Evolutionary conservation across 768 basidiomycete genomes (phyloP).

Genomic region (Pleurotus giganteus): DNA sequence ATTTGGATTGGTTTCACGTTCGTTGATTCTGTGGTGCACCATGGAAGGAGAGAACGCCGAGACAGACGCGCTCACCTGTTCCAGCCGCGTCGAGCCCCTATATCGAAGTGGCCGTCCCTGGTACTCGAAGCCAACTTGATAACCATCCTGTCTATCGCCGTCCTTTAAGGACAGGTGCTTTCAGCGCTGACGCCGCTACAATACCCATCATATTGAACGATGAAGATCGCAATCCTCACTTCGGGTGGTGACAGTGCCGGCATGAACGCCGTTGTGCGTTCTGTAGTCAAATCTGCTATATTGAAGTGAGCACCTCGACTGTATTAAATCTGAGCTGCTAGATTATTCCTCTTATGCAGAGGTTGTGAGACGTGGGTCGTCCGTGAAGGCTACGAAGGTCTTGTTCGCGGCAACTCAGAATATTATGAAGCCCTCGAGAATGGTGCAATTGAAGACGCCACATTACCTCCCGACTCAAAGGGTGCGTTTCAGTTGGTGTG

Average conservation of each 20-base stretch:
- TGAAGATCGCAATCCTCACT: conserved; percentile 94
- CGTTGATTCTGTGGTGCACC: conserved; percentile 76
- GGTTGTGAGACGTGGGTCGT: conserved; percentile 96
- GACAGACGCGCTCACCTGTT: conserved; percentile 13
- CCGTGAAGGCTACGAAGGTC: conserved; percentile 97
- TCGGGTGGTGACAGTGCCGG: conserved; percentile 98
- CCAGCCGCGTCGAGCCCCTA: neutral
- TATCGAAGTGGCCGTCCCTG: neutral
- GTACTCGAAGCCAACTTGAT: neutral
- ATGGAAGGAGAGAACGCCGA: conserved; percentile 29
- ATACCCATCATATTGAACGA: conserved; percentile 22
- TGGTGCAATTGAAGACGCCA: conserved; percentile 19
- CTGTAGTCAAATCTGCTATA: conserved; percentile 91
- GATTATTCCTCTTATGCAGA: conserved; percentile 39
- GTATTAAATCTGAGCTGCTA: neutral
- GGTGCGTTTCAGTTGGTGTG: conserved; percentile 11
- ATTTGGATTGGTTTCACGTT: conserved; percentile 70
- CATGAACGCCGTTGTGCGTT: conserved; percentile 93
- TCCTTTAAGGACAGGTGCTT: neutral
- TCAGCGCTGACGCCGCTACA: neutral
- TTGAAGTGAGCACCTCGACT: conserved; percentile 57
- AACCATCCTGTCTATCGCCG: conserved; percentile 9
- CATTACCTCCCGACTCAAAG: conserved; percentile 21
- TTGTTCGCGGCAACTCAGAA: conserved; percentile 85
- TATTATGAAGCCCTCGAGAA: conserved; percentile 18